Base-by-base conservation (phyloP, 495 filamentous ascomycete genomes). In the Aeminium ludgeri region DNA sequence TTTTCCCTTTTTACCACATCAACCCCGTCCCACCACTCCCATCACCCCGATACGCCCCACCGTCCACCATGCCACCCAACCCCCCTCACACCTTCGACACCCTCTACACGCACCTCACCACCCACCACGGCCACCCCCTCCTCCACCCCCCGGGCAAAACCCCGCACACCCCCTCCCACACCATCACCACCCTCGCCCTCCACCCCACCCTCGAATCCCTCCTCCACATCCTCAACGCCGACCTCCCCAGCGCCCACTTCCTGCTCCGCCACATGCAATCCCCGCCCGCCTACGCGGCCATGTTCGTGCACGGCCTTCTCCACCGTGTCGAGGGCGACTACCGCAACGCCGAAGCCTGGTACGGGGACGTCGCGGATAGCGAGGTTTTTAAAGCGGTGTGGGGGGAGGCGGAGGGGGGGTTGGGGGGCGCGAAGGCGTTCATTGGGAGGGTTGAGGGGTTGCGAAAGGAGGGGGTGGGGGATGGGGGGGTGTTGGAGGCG, bases 241-340 rank as follows among this genome's bases (percentile, higher is more conserved):
- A 68, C 47, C 57, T 67, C 3, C 48, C 62, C 0, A 56, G 54
- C 38, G 66, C 65, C 4, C 65, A 68, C 46, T 68, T 68, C 48
- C 57, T 67, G 5, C 49, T 66, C 34, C 55, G 65, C 1, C 58
- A 68, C 43, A 68, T 68, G 65, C 59, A 65, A 49, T 56, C 55
- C 15, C 42, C 55, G 10, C 66, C 63, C 6, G 60, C 63, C 0
- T 49, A 49, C 27, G 66, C 64, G 38, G 63, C 59, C 27, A 68
- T 68, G 65, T 56, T 60, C 31, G 49, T 67, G 12, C 64, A 66
- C 39, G 57, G 53, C 1, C 59, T 69, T 11, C 46, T 69, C 13
- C 61, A 69, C 40, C 52, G 61, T 5, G 54, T 66, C 13, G 66
- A 67, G 52, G 62, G 65, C 17, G 64, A 67, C 37, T 61, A 58